Conservation (phyloP, 345 rosid genomes). For the Eucalyptus paniculata region DNA sequence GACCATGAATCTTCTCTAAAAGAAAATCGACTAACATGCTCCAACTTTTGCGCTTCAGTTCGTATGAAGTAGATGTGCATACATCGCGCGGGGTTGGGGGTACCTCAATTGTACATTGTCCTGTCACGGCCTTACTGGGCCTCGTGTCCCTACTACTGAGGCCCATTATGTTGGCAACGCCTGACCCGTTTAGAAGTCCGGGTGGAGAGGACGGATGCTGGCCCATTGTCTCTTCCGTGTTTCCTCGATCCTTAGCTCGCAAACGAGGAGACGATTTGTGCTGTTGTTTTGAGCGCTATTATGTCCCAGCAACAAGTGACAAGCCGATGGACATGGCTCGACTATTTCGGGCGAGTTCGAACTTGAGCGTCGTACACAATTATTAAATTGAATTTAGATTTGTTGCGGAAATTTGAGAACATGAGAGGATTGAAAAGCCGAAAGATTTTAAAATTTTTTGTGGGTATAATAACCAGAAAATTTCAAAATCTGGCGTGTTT, state of each 20-base stretch:
- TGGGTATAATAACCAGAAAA: no score
- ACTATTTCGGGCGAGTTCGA: neutral
- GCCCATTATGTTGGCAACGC: neutral
- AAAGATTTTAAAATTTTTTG: neutral
- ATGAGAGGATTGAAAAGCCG: neutral
- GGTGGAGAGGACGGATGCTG: neutral
- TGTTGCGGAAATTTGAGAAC: neutral
- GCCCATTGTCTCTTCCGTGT: neutral
- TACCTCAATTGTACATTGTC: neutral
- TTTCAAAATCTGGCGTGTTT: no score
- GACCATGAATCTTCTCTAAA: neutral
- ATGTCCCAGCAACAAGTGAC: neutral
- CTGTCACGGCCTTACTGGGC: neutral
- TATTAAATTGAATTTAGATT: neutral
- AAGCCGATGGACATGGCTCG: neutral
- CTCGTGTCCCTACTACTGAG: neutral
- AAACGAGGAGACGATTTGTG: neutral
- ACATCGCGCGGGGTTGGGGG: neutral
- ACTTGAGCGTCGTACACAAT: neutral
- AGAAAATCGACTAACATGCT: neutral
- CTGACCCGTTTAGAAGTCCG: neutral
- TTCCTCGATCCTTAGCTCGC: neutral
- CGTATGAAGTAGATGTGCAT: neutral
- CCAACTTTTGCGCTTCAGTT: neutral
- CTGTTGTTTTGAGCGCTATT: neutral